Evolutionary conservation across 768 basidiomycete genomes (phyloP).

Genomic region (Boletus tomentosulus): DNA sequence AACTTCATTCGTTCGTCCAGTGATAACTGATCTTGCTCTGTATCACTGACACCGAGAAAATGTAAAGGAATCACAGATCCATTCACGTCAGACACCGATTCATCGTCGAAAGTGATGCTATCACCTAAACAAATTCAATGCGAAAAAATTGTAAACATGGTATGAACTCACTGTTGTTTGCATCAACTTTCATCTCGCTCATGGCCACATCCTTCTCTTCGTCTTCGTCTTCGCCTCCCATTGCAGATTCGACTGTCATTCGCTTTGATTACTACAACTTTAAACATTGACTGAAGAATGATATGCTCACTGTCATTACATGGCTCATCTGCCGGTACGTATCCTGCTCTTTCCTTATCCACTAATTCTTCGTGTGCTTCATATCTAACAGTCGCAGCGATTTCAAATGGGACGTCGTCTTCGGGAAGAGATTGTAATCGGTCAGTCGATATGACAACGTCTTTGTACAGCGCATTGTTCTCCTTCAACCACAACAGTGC

Average conservation of each 20-base stretch:
- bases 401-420: constrained; percentile 31
- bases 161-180: too few species aligned
- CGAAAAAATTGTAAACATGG: too few species aligned
- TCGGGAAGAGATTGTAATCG: constrained; percentile 25
- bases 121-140: too few species aligned
- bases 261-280: too few species aligned
- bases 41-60: background rate
- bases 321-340: constrained; percentile 17
- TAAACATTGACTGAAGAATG: too few species aligned
- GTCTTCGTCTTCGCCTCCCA: too few species aligned
- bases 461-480: constrained; percentile 27
- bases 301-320: constrained; percentile 8
- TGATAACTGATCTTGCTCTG: background rate
- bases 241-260: too few species aligned
- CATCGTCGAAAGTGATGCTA: too few species aligned
- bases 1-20: background rate
- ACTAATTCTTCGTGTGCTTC: constrained; percentile 15
- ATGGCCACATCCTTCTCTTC: too few species aligned
- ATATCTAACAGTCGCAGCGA: constrained; percentile 12
- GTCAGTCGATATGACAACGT: constrained; percentile 19
- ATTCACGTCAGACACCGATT: constrained; percentile 3
- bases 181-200: too few species aligned
- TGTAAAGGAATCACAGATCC: constrained; percentile 2
- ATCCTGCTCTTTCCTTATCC: constrained; percentile 27
- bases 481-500: constrained; percentile 34